Evolutionary conservation across 1,139 yeast genomes (phyloP).

Genomic region (Diutina catenulata): DNA sequence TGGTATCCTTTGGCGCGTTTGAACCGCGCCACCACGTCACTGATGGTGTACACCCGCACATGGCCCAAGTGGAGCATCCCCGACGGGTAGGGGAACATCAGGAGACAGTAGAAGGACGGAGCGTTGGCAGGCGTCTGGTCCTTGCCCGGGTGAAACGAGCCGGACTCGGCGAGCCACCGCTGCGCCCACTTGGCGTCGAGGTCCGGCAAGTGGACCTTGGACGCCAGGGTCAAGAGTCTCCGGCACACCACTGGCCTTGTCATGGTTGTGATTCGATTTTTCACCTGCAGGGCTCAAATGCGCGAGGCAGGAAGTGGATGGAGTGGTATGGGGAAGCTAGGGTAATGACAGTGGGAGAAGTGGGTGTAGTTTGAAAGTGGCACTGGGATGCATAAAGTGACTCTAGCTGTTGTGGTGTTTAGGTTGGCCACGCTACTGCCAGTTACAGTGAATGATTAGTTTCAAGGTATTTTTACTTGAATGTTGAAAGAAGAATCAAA

Average conservation of each 20-base stretch:
- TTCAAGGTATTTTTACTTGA: too few relatives aligned
- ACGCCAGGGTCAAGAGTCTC: not conserved
- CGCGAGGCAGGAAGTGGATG: too few relatives aligned
- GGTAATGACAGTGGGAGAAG: too few relatives aligned
- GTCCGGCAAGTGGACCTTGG: constrained; percentile 7
- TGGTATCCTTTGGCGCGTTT: constrained; percentile 63
- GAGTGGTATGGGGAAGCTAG: too few relatives aligned
- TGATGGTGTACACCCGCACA: constrained; percentile 79
- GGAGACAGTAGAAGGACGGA: constrained; percentile 49
- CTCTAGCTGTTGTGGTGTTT: too few relatives aligned
- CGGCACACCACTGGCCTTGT: not conserved
- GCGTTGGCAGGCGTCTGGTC: constrained; percentile 13
- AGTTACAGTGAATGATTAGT: too few relatives aligned
- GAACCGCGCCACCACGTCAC: constrained; percentile 74
- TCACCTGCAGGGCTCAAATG: too few relatives aligned
- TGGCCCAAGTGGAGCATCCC: constrained; percentile 92
- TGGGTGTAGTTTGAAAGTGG: too few relatives aligned
- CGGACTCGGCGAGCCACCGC: constrained; percentile 34
- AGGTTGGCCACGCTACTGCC: too few relatives aligned
- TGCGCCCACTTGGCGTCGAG: constrained; percentile 42
- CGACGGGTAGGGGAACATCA: constrained; percentile 96
- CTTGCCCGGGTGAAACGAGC: constrained; percentile 35
- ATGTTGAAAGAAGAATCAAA: too few relatives aligned
- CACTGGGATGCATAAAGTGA: too few relatives aligned
- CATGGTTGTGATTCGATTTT: not conserved